Evolutionary conservation across 148 eudicot species (phyloP).

Genomic region (Rhododendron williamsianum): DNA sequence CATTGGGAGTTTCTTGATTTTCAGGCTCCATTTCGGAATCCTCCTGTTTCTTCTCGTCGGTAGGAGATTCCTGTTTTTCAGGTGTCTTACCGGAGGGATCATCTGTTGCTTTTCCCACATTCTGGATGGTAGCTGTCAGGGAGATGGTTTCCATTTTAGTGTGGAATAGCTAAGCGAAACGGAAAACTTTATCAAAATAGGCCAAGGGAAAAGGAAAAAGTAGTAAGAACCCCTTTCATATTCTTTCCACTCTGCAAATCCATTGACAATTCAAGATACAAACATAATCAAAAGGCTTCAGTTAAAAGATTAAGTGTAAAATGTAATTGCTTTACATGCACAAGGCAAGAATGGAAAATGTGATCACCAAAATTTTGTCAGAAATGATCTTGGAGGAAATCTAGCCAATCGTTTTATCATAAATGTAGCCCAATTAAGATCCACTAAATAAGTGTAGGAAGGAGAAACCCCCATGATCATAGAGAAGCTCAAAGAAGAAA

Average conservation of each 20-base stretch:
- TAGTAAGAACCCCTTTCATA: neutral
- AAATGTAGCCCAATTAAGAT: neutral
- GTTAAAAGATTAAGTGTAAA: neutral
- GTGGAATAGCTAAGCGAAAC: neutral
- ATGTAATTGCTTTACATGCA: neutral
- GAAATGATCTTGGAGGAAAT: neutral
- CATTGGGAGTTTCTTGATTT: conserved; percentile 38
- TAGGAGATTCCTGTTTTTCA: conserved; percentile 31
- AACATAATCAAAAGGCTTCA: neutral
- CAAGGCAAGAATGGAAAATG: neutral
- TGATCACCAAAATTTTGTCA: neutral
- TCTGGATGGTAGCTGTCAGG: conserved; percentile 44
- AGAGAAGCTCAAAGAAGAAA: neutral
- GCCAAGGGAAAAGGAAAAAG: neutral
- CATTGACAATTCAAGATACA: neutral
- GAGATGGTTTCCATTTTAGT: conserved; percentile 25
- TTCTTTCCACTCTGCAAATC: neutral
- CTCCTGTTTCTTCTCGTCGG: conserved; percentile 32
- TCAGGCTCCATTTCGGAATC: conserved; percentile 23
- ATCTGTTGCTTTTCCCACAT: conserved; percentile 29
- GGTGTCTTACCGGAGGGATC: conserved; percentile 36
- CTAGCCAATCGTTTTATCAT: neutral
- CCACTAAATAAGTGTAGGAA: neutral
- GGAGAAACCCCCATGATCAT: neutral
- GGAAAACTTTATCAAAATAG: neutral